Evolutionary conservation across 169 alveolate genomes (phyloP).

Genomic region (Plasmodium gallinaceum): DNA sequence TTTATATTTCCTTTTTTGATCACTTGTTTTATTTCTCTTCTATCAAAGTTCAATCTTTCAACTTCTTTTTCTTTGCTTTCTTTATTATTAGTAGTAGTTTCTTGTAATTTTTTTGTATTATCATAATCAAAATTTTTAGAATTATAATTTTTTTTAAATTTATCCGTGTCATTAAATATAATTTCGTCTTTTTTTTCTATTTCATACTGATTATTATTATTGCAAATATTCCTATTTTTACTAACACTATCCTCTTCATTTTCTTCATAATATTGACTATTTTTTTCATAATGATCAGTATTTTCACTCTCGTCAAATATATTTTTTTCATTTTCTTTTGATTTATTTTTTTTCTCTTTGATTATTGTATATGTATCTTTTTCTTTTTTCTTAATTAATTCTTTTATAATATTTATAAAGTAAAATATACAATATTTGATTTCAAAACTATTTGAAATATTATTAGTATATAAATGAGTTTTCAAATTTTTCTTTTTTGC

Average conservation of each 20-base stretch:
- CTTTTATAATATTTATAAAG: conserved; percentile 14
- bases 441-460: conserved; percentile 66
- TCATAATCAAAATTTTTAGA: neutral
- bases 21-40: neutral
- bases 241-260: neutral
- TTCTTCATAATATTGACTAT: neutral
- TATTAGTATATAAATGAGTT: conserved; percentile 39
- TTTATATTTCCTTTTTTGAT: neutral
- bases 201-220: neutral
- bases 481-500: conserved; percentile 24
- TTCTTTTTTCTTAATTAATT: conserved; percentile 26
- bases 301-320: neutral
- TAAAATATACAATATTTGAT: conserved; percentile 42
- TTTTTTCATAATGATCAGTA: conserved; percentile 6
- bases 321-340: conserved; percentile 3
- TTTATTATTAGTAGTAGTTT: neutral
- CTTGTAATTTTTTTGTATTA: neutral
- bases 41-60: neutral
- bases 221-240: neutral
- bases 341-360: conserved; percentile 55
- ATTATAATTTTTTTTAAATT: neutral
- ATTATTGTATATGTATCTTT: conserved; percentile 54
- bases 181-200: neutral
- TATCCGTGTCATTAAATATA: neutral
- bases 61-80: neutral